Percentiles rank a stretch among this genome's conserved stretches.
Evolutionary conservation across 1,284 basidiomycete species (phyloP).

Genomic region (Pulchroboletus neoregius): DNA sequence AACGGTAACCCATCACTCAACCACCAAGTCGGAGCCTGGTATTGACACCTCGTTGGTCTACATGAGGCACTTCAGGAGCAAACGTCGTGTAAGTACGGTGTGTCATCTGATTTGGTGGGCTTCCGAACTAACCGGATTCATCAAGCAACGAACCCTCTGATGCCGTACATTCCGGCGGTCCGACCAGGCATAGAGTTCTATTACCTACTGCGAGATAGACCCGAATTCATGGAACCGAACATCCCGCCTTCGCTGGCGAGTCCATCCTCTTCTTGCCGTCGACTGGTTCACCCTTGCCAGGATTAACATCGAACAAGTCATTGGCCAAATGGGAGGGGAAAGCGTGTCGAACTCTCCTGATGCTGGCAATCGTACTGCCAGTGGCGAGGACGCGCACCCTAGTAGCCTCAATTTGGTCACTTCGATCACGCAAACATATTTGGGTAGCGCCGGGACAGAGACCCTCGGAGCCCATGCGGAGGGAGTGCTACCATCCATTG

Average conservation of each 20-base stretch:
- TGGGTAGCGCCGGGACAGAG: not conserved
- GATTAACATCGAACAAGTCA: slow-evolving; percentile 7
- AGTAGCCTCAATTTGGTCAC: not conserved
- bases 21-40: no score
- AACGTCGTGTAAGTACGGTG: not conserved
- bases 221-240: slow-evolving; percentile 6
- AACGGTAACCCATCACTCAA: not conserved
- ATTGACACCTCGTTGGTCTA: no score
- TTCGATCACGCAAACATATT: not conserved
- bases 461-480: slow-evolving; percentile 2
- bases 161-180: slow-evolving; percentile 16
- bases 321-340: slow-evolving; percentile 1
- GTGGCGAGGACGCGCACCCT: not conserved
- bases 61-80: no score
- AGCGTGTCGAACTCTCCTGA: not conserved
- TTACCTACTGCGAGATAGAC: slow-evolving; percentile 12
- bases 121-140: not conserved
- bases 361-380: not conserved
- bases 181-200: not conserved
- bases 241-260: not conserved
- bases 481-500: slow-evolving; percentile 1
- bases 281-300: not conserved
- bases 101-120: not conserved
- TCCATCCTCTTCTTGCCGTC: not conserved
- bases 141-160: not conserved